Evolutionary conservation across 768 basidiomycete genomes (phyloP).

Genomic region (Lactarius indigo): DNA sequence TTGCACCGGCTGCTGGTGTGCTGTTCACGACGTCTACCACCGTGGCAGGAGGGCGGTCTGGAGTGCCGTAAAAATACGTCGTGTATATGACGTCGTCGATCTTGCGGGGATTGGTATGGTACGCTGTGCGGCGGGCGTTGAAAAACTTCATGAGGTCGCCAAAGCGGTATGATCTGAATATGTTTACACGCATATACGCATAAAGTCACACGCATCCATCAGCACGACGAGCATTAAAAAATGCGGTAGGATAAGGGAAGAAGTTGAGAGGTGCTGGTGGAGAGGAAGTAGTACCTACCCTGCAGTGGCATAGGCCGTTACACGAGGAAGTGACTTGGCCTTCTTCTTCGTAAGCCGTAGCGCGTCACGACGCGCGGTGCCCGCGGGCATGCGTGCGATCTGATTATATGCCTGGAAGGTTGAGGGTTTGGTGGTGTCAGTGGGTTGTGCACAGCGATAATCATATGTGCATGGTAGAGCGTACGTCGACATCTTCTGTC

Average conservation of each 20-base stretch:
- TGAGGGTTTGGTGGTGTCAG: slow-evolving; percentile 1
- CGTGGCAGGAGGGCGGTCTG: slow-evolving; percentile 20
- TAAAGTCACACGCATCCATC: not conserved
- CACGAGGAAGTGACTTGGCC: slow-evolving; percentile 84
- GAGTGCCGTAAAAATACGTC: slow-evolving; percentile 76
- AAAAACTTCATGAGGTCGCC: slow-evolving; percentile 87
- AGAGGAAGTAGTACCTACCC: slow-evolving; percentile 47
- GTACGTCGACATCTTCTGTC: slow-evolving; percentile 58
- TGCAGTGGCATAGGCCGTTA: slow-evolving; percentile 95
- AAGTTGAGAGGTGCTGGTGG: not conserved
- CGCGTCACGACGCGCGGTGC: slow-evolving; percentile 90
- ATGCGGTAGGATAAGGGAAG: too few species aligned
- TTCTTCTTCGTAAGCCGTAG: slow-evolving; percentile 90
- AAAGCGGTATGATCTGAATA: slow-evolving; percentile 78
- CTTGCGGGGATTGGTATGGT: slow-evolving; percentile 80
- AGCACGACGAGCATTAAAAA: not conserved
- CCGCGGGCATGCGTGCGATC: slow-evolving; percentile 89
- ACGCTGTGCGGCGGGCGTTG: slow-evolving; percentile 73
- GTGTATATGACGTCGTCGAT: slow-evolving; percentile 96
- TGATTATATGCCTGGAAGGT: slow-evolving; percentile 80
- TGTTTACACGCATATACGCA: not conserved
- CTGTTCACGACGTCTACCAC: slow-evolving; percentile 19
- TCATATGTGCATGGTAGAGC: slow-evolving; percentile 23
- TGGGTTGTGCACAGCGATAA: not conserved
- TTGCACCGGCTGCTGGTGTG: slow-evolving; percentile 20